Base-by-base conservation (phyloP, 495 filamentous ascomycete species). In the Aspergillus cristatus region DNA sequence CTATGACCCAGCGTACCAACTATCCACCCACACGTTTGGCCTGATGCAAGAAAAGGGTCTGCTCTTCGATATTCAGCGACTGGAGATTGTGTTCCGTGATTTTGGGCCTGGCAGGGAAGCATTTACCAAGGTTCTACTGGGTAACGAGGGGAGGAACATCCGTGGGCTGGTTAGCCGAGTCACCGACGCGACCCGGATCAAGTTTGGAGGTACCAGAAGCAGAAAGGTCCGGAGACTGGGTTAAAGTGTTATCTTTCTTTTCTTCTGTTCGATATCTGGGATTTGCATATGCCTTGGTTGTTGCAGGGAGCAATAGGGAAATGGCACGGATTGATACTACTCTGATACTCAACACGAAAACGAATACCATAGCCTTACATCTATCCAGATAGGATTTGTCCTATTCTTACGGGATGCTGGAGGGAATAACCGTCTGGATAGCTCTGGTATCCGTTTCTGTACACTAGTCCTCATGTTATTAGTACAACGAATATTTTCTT, bases 161-260 rank as follows among this genome's bases (percentile, higher is more conserved):
- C 76, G 86, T 43, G 62, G 65, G 12, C 74, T 78, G 63, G 76
- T 97, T 42, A 64, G 68, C 35, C 76, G 76, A 48, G 84, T 97
- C 26, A 72, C 80, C 15, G 91, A 98, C 69, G 61, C 73, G 24
- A 94, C 87, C 32, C 79, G 84, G 51, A 55, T 97, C 54, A 98
- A 97, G 65, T 94, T 96, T 67, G 91, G 93, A 64, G 93, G 91
- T 52, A 87, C 86, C 42, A 83, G 89, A 59, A 86, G 84, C 67
- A 70, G 67, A 54, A 83, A 76, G 51, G 75, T 76, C 28, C 87
- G 87, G 55, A 79, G 91, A 68, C 63, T 96, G 66, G 82, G 86
- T 68, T 88, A 49, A 50, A 34, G 8, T 18, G 18, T 14, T 20
- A 10, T 15, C 11, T 17, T 39, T 18, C 14, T 10, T 33, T 24